Conservation (phyloP, 495 filamentous ascomycete species). For the Parmelia sp. region DNA sequence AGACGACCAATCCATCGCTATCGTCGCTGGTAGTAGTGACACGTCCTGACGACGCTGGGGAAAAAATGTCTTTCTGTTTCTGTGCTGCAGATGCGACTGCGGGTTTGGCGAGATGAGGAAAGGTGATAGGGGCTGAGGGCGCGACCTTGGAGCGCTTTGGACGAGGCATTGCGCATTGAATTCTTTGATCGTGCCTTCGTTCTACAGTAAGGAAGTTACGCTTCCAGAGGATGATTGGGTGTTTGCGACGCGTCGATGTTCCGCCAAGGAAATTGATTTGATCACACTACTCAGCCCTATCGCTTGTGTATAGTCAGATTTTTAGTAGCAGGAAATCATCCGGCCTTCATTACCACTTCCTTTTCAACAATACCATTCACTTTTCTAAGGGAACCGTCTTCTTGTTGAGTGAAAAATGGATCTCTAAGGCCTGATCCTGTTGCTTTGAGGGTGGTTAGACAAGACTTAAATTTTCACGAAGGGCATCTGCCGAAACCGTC, state of each 20-base stretch:
- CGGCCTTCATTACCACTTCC: no score
- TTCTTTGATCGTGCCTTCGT: not conserved
- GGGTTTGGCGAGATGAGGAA: slow-evolving; percentile 8
- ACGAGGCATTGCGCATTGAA: slow-evolving; percentile 22
- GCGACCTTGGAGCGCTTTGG: slow-evolving; percentile 28
- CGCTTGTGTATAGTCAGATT: no score
- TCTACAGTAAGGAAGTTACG: not conserved
- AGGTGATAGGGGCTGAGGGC: slow-evolving; percentile 20
- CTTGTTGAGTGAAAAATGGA: no score
- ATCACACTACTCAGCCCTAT: no score
- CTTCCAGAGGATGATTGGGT: not conserved
- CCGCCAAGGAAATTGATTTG: slow-evolving; percentile 1
- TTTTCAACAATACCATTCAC: no score
- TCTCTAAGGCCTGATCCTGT: no score
- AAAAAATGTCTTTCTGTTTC: slow-evolving; percentile 11
- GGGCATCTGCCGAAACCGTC: not conserved
- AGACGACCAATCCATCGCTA: slow-evolving; percentile 27
- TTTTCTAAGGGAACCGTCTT: no score
- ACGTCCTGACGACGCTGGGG: slow-evolving; percentile 22
- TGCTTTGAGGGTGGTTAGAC: no score
- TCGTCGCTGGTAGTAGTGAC: slow-evolving; percentile 22
- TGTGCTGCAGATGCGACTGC: slow-evolving; percentile 9
- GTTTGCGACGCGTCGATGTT: slow-evolving; percentile 6
- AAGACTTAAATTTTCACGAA: no score
- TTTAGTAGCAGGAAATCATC: no score